phyloP scores from a whole-genome alignment of 176 grass and related monocot species.

The Eleusine coracana region DNA sequence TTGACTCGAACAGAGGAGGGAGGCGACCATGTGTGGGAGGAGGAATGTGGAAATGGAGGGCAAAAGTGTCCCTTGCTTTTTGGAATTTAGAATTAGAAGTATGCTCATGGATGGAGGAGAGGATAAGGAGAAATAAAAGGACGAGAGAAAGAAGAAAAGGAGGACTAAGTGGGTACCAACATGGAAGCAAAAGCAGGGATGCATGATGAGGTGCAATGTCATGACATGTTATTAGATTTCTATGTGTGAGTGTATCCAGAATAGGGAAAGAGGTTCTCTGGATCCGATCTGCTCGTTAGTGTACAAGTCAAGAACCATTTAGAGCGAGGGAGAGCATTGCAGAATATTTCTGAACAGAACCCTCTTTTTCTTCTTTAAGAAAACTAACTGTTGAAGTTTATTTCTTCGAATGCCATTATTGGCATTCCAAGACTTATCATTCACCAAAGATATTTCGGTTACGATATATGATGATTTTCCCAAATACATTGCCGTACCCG shows the following conservation, averaged over 20 bases:
- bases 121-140: slow-evolving; percentile 38
- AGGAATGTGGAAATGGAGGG: slow-evolving; percentile 6
- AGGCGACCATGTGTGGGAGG: background rate
- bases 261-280: slow-evolving; percentile 23
- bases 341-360: no score
- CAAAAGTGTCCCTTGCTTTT: slow-evolving; percentile 41
- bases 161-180: slow-evolving; percentile 54
- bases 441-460: no score
- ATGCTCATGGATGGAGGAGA: slow-evolving; percentile 1
- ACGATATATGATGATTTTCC: no score
- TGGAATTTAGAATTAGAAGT: slow-evolving; percentile 3
- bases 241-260: slow-evolving; percentile 20
- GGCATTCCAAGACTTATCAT: no score
- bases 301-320: slow-evolving; percentile 30
- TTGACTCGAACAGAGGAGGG: background rate
- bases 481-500: no score
- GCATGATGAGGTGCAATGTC: slow-evolving; percentile 30
- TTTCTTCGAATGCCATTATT: no score
- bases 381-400: no score
- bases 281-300: slow-evolving; percentile 33
- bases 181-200: slow-evolving; percentile 36
- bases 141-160: slow-evolving; percentile 21
- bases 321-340: background rate
- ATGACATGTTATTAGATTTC: slow-evolving; percentile 29
- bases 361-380: no score